Conservation (phyloP, 1,284 basidiomycete genomes). For the Trichosporon sp. region DNA sequence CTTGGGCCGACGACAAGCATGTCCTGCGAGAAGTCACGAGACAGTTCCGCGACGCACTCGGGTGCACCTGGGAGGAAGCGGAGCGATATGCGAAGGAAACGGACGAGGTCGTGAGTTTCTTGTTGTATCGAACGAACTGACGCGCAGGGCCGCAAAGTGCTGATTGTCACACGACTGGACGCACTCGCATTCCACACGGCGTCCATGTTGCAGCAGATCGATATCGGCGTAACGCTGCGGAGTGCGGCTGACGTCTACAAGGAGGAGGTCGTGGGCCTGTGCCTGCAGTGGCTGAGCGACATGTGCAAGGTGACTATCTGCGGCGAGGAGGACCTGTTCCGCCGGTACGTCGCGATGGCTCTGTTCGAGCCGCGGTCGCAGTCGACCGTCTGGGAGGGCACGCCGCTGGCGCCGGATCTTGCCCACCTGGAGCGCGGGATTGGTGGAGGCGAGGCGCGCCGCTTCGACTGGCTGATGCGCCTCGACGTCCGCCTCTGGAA, state of each 20-base stretch:
- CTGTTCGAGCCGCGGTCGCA: slow-evolving; percentile 20
- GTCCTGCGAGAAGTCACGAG: slow-evolving; percentile 84
- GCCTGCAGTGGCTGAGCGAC: slow-evolving; percentile 82
- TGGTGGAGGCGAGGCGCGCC: slow-evolving; percentile 2
- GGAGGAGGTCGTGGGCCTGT: slow-evolving; percentile 76
- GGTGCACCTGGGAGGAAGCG: slow-evolving; percentile 48
- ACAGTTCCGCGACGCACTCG: slow-evolving; percentile 66
- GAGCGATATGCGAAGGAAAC: slow-evolving; percentile 63
- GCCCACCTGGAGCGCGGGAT: slow-evolving; percentile 9
- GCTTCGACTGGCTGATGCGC: slow-evolving; percentile 45
- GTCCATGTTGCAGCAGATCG: slow-evolving; percentile 76
- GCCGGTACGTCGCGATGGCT: slow-evolving; percentile 52
- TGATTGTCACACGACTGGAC: slow-evolving; percentile 70
- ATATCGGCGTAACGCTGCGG: slow-evolving; percentile 85
- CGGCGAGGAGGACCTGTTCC: slow-evolving; percentile 61
- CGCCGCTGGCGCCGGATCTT: slow-evolving; percentile 14
- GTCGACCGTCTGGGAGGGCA: slow-evolving; percentile 13
- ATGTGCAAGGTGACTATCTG: slow-evolving; percentile 60
- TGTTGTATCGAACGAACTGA: neutral
- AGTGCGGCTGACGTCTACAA: slow-evolving; percentile 83
- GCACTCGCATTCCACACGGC: slow-evolving; percentile 71
- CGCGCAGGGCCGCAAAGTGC: slow-evolving; percentile 69
- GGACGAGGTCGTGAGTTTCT: slow-evolving; percentile 52
- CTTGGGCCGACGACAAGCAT: slow-evolving; percentile 99
- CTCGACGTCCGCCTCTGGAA: slow-evolving; percentile 45